Base-by-base conservation (phyloP, 179 eudicot genomes). In the Gypsophila paniculata region DNA sequence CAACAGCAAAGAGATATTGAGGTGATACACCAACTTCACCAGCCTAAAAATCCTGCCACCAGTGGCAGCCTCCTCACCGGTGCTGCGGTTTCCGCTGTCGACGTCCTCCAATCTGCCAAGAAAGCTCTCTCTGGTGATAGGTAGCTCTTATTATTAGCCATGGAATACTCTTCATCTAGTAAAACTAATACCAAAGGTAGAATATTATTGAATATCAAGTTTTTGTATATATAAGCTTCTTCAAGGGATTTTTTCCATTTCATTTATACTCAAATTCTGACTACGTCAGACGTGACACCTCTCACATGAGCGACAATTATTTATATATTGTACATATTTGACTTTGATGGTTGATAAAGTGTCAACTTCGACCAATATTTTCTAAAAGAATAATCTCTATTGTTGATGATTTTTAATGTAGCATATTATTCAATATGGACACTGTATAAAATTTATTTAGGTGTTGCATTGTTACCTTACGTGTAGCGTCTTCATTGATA, bases 81-180 rank as follows among this genome's bases (percentile, higher is more conserved):
- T 25, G 85, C 87, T 2, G 86, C 76, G 0, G 67, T 61, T 32
- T 62, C 76, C 12, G 78, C 79, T 8, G 81, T 70, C 26, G 51
- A 71, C 69, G 68, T 83, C 42, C 78, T 87, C 21, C 74, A 84
- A 54, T 84, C 85, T 61, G 86, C 85, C 32, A 80, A 77, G 64
- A 75, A 85, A 7, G 84, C 76, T 46, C 51, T 85, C 10, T 75
- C 86, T 10, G 62, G 17, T 8, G 36, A 54, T 44, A 46, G 17
- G 52, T 54, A 58, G 2, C 11, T 21, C 13, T 34, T 18, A 0
- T 39, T 34, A 29, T 19, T 22, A 52, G 29, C 6, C n/a, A n/a
- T n/a, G n/a, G n/a, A n/a, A n/a, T n/a, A n/a, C n/a, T n/a, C n/a
- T n/a, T n/a, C n/a, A n/a, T n/a, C n/a, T n/a, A n/a, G n/a, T n/a